phyloP scores from a whole-genome alignment of 2,329 filamentous ascomycete genomes.

The Paecilomyces sp. region DNA sequence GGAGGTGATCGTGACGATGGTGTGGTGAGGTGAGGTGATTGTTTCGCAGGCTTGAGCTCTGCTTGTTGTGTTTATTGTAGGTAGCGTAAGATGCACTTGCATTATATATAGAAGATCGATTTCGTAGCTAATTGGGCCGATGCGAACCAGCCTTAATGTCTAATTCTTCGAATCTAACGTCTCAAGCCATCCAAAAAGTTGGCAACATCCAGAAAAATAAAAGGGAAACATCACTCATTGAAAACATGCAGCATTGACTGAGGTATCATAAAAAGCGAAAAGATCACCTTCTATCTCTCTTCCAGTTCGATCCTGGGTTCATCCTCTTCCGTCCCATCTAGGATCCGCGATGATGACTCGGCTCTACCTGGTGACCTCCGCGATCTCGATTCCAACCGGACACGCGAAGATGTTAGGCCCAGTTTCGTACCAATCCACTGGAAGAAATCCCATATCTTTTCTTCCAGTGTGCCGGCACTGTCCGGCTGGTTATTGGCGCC shows the following conservation, averaged over 20 bases:
- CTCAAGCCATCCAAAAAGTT: neutral
- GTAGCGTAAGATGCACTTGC: too few relatives aligned
- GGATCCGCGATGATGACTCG: constrained; percentile 26
- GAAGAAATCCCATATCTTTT: constrained; percentile 31
- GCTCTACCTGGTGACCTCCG: constrained; percentile 5
- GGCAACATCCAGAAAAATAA: neutral
- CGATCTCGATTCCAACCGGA: constrained; percentile 27
- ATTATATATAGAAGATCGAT: too few relatives aligned
- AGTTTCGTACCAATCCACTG: constrained; percentile 21
- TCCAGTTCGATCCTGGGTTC: constrained; percentile 43
- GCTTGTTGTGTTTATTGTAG: neutral
- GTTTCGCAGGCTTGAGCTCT: neutral
- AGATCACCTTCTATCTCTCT: constrained; percentile 16
- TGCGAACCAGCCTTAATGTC: neutral
- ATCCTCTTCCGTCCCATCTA: constrained; percentile 47
- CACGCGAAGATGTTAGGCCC: constrained; percentile 11
- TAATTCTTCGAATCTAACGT: neutral
- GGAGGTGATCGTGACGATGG: constrained; percentile 2
- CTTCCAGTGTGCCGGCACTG: constrained; percentile 20
- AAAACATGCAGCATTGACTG: neutral
- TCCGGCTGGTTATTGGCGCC: constrained; percentile 6
- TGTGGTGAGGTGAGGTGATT: constrained; percentile 2
- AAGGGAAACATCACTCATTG: neutral
- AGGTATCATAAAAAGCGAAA: neutral
- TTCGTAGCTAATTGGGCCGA: too few relatives aligned